Percentiles rank a stretch among this genome's conserved stretches.
These are phyloP conservation scores for Artemisia argyi DNA, from an alignment of 129 eudicot species.

Conservation along the genomic window DNA sequence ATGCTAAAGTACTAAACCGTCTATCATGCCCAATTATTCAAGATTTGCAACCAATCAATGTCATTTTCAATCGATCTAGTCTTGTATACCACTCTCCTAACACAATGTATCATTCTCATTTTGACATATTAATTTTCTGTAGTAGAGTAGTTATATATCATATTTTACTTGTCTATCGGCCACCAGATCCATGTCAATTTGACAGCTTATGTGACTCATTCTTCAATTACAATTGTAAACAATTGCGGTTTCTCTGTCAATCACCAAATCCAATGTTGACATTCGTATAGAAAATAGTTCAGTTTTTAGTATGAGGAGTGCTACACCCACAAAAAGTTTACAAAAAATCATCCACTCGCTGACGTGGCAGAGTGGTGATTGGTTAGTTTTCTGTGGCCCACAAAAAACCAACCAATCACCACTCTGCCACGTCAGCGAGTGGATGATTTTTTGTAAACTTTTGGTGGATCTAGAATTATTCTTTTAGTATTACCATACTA, in stretches of 20 bases:
- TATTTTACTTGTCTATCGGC: not conserved
- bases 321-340: too few species aligned
- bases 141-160: not conserved
- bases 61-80: slow-evolving; percentile 30
- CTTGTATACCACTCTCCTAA: slow-evolving; percentile 18
- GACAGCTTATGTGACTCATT: not conserved
- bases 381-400: too few species aligned
- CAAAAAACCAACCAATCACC: too few species aligned
- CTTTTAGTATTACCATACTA: not conserved
- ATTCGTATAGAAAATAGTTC: not conserved
- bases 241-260: slow-evolving; percentile 13
- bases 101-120: slow-evolving; percentile 15
- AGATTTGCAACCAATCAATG: slow-evolving; percentile 30
- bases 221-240: not conserved
- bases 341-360: too few species aligned
- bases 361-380: too few species aligned
- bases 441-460: too few species aligned
- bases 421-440: too few species aligned
- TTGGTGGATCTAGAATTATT: too few species aligned
- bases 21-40: slow-evolving; percentile 29
- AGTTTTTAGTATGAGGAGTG: not conserved
- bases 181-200: slow-evolving; percentile 9
- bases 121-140: not conserved
- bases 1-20: slow-evolving; percentile 22
- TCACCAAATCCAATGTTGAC: slow-evolving; percentile 18